Evolutionary conservation across 768 basidiomycete genomes (phyloP).

Genomic region (Lactarius quietus): DNA sequence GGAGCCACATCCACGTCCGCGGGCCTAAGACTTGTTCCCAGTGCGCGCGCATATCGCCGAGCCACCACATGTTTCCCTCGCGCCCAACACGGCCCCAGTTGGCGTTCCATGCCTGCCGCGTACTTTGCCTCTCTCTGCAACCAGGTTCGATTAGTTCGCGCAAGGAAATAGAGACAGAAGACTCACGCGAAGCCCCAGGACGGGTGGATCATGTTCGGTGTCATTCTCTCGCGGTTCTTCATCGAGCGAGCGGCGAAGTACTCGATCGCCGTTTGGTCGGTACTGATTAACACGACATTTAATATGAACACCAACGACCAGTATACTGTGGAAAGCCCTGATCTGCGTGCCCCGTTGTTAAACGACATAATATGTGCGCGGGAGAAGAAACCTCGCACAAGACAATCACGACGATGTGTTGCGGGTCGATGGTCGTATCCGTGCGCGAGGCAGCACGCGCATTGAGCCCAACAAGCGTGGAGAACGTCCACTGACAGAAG

Average conservation of each 20-base stretch:
- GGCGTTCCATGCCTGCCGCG: slow-evolving; percentile 54
- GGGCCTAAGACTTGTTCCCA: slow-evolving; percentile 86
- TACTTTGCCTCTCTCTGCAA: slow-evolving; percentile 48
- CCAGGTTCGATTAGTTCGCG: not conserved
- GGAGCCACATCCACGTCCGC: slow-evolving; percentile 65
- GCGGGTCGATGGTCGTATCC: slow-evolving; percentile 48
- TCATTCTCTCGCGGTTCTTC: slow-evolving; percentile 57
- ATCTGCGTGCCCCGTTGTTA: slow-evolving; percentile 37
- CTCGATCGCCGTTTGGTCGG: slow-evolving; percentile 79
- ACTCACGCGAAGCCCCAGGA: slow-evolving; percentile 57
- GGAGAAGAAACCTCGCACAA: slow-evolving; percentile 49
- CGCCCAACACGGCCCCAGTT: slow-evolving; percentile 76
- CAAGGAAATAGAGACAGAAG: not conserved
- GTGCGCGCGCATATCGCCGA: slow-evolving; percentile 54
- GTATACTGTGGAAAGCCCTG: slow-evolving; percentile 72
- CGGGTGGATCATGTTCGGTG: slow-evolving; percentile 48
- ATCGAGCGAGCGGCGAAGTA: slow-evolving; percentile 55
- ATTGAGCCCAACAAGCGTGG: slow-evolving; percentile 54
- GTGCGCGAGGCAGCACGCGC: slow-evolving; percentile 34
- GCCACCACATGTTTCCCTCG: slow-evolving; percentile 89
- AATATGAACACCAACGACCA: slow-evolving; percentile 50
- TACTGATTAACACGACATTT: slow-evolving; percentile 58
- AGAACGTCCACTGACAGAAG: slow-evolving; percentile 61
- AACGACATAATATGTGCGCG: not conserved
- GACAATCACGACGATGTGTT: slow-evolving; percentile 68